Base-by-base conservation (phyloP, 1,284 basidiomycete genomes). In the Tylopilus sp. region DNA sequence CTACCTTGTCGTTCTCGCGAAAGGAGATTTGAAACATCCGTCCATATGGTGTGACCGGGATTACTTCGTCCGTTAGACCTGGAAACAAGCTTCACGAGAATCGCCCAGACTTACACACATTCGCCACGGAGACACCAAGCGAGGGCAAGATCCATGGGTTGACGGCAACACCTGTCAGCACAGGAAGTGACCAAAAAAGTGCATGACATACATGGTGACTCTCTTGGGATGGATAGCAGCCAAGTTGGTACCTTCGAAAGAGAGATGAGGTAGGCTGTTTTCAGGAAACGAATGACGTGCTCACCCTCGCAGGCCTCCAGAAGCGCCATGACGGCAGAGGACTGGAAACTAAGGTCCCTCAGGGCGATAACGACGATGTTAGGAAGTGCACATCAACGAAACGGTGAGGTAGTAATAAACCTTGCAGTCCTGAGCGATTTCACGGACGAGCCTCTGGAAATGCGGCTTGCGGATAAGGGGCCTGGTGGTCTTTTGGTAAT, bases 401-500 rank as follows among this genome's bases (percentile, higher is more conserved):
- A 26, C 3, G 2, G 30, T 0, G 15, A 30, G 1, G 9, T 13
- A 15, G 8, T 55, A 31, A 64, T 76, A 60, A 34, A 82, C 83
- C 78, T 84, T 84, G 70, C 84, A 83, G 65, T 84, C 83, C 69
- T 84, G 82, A 31, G 81, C 79, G 45, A 82, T 86, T 64, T 86
- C 85, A 63, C 85, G 79, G 53, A 87, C 85, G 44, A 88, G 78
- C 59, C 84, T 78, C 66, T 87, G 84, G 81, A 87, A 87, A 55
- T 85, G 85, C 53, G 87, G 76, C 74, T 87, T 88, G 66, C 85
- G 76, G 71, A 88, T 88, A 59, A 88, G 73, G 54, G 88, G 78
- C 71, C 88, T 84, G 51, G 89, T 86, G 57, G 85, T 85, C 75
- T 85, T 87, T 69, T 91, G 89, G 79, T 90, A 91, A 55, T 85